Evolutionary conservation across 495 filamentous ascomycete genomes (phyloP).

Genomic region (Tetracladium setigerum): DNA sequence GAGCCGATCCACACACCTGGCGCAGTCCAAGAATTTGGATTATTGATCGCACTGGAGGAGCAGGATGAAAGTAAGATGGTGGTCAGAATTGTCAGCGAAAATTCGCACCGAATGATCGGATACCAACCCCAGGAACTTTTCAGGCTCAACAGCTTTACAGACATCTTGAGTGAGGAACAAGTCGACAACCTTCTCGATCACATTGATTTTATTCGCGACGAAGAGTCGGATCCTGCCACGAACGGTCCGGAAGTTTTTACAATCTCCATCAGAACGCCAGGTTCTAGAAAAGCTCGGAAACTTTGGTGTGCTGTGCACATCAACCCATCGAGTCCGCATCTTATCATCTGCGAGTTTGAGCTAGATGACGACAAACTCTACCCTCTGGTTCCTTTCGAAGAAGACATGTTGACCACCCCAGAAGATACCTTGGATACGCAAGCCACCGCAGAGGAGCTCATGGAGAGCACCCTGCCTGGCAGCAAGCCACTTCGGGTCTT

Average conservation of each 20-base stretch:
- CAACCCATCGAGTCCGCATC: constrained; percentile 51
- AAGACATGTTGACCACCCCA: constrained; percentile 49
- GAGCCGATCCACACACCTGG: constrained; percentile 91
- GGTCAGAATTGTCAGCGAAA: constrained; percentile 82
- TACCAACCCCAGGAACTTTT: constrained; percentile 77
- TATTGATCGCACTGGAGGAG: constrained; percentile 71
- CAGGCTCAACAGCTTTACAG: constrained; percentile 61
- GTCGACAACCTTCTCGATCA: constrained; percentile 77
- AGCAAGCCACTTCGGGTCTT: constrained; percentile 76
- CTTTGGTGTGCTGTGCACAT: constrained; percentile 89
- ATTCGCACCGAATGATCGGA: constrained; percentile 68
- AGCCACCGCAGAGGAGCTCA: constrained; percentile 64
- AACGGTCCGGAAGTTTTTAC: constrained; percentile 88
- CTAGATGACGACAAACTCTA: constrained; percentile 70
- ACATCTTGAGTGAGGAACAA: constrained; percentile 78
- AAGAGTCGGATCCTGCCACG: constrained; percentile 58
- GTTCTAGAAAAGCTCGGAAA: constrained; percentile 44
- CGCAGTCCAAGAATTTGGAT: constrained; percentile 80
- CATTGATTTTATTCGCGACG: constrained; percentile 77
- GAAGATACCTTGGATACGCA: constrained; percentile 65
- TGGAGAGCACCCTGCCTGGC: constrained; percentile 61
- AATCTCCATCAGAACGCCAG: constrained; percentile 54
- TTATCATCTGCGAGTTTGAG: constrained; percentile 90
- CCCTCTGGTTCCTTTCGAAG: constrained; percentile 55
- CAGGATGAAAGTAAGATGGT: constrained; percentile 55